Percentiles rank a stretch among this genome's conserved stretches.
Conservation (phyloP, 2,329 filamentous ascomycete genomes). For the Trichoderma brevicompactum region DNA sequence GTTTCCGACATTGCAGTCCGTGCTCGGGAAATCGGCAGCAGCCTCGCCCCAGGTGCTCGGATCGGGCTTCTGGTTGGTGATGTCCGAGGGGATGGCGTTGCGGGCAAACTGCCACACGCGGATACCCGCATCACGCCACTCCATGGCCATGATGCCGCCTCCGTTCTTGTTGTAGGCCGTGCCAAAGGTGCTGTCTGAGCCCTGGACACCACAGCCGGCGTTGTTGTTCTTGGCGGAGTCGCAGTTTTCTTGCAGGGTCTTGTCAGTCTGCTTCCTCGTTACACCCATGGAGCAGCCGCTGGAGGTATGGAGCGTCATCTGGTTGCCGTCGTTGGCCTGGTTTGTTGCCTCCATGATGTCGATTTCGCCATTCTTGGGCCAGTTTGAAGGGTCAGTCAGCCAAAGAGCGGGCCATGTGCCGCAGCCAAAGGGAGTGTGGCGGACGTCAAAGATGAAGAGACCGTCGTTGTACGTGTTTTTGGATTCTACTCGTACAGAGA, state of each 20-base stretch:
- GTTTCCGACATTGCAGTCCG: conserved; percentile 60
- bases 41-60: conserved; percentile 66
- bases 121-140: conserved; percentile 64
- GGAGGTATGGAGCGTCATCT: conserved; percentile 64
- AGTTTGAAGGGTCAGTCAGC: conserved; percentile 63
- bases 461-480: conserved; percentile 63
- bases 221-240: conserved; percentile 56
- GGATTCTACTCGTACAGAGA: conserved; percentile 66
- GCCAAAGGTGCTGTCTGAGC: conserved; percentile 52
- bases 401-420: conserved; percentile 69
- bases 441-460: conserved; percentile 70
- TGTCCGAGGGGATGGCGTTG: conserved; percentile 54
- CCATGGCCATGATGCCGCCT: conserved; percentile 64
- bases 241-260: conserved; percentile 51
- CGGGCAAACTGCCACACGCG: conserved; percentile 65
- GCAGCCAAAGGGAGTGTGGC: conserved; percentile 66
- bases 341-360: conserved; percentile 66
- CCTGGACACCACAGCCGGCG: conserved; percentile 61
- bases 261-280: conserved; percentile 58
- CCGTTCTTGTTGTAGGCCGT: conserved; percentile 55
- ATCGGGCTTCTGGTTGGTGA: conserved; percentile 57
- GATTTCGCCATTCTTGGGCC: conserved; percentile 68
- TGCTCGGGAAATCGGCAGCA: conserved; percentile 67
- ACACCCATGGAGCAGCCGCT: conserved; percentile 57
- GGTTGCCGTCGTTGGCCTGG: conserved; percentile 57